Percentiles rank a stretch among this genome's conserved stretches.
Conservation (phyloP, 129 eudicot species). For the Chrysanthemum makinoi region DNA sequence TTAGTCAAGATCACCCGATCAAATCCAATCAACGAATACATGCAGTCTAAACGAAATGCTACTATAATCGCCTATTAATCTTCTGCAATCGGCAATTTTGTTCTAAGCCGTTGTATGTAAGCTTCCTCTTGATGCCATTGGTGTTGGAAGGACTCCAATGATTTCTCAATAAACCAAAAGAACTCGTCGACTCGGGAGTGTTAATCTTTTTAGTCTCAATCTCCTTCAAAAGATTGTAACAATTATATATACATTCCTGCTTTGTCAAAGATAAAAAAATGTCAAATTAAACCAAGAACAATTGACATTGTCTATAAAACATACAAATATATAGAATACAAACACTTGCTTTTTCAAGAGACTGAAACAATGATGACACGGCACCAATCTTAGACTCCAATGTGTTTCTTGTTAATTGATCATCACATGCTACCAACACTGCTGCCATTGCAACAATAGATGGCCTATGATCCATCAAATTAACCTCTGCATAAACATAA, state of each 20-base stretch:
- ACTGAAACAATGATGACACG: slow-evolving; percentile 47
- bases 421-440: slow-evolving; percentile 57
- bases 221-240: slow-evolving; percentile 58
- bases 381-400: slow-evolving; percentile 55
- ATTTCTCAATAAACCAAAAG: slow-evolving; percentile 20
- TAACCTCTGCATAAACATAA: slow-evolving; percentile 52
- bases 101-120: slow-evolving; percentile 39
- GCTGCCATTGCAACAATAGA: slow-evolving; percentile 77
- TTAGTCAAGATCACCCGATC: slow-evolving; percentile 30
- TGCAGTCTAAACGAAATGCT: slow-evolving; percentile 25
- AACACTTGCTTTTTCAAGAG: slow-evolving; percentile 62
- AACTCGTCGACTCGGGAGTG: slow-evolving; percentile 37
- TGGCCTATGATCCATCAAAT: slow-evolving; percentile 55
- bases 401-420: slow-evolving; percentile 38
- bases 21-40: slow-evolving; percentile 37
- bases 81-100: slow-evolving; percentile 38
- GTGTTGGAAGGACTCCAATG: slow-evolving; percentile 35
- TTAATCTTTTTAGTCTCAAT: slow-evolving; percentile 34
- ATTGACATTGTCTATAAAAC: no score
- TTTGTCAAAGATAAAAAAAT: slow-evolving; percentile 11
- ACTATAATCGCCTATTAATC: slow-evolving; percentile 31
- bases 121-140: slow-evolving; percentile 54
- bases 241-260: slow-evolving; percentile 50
- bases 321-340: no score
- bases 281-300: not conserved